Evolutionary conservation across 2,329 filamentous ascomycete species (phyloP), one percentile per base, ranked within the genome.

Genomic region (Aspergillus sergii): DNA sequence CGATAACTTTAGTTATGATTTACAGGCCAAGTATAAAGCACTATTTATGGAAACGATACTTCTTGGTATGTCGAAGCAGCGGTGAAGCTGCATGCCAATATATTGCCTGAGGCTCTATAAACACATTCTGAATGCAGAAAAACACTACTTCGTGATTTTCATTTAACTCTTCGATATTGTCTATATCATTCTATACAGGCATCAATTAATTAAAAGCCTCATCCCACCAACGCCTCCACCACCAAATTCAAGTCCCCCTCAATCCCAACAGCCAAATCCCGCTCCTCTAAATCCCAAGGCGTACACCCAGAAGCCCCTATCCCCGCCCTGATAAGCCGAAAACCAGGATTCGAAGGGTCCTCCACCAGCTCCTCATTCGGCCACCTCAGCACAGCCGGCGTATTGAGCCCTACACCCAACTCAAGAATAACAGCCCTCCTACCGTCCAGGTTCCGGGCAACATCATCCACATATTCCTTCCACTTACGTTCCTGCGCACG

Each of bases 401-500:
- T 72, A 14, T 71, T 71, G 50, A 71, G 28, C 3, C 69, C 70
- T 21, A 69, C 69, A 0, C 69, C 70, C 7, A 72, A 46, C 55
- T 71, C 69, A 11, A 72, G 56, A 46, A 71, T 58, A 2, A 72
- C 69, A 1, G 57, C 16, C 26, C 8, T 53, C 26, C 34, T 19
- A 41, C 34, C 58, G n/a, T 28, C 10, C 34, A 46, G 10, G 46
- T 43, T 59, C 34, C 30, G 28, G 12, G n/a, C 7, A 16, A 11
- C 21, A 8, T 45, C 45, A 4, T 32, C 11, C 16, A 36, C 11
- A 12, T 54, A 51, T 16, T 28, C 32, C 21, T 36, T 26, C 57
- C 63, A 70, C 16, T 63, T 61, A 36, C 48, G 39, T 32, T 72
- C 68, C 30, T 65, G 65, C 0, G 14, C 34, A 8, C 19, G 36